Conservation (phyloP, 139 green algal species). For the Picochlorum sp. region DNA sequence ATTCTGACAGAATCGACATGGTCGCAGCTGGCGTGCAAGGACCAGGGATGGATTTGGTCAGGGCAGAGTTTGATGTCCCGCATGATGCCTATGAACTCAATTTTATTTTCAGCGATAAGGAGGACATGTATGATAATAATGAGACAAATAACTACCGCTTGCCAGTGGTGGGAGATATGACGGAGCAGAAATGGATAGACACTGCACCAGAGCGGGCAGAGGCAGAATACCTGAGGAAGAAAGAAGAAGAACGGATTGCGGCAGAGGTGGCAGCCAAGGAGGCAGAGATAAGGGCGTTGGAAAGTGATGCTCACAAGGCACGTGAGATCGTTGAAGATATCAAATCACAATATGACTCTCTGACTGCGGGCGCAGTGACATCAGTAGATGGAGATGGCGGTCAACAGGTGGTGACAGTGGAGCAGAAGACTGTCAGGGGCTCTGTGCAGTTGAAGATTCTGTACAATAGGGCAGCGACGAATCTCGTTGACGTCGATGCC, state of each 20-base stretch:
- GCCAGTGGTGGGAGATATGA: constrained; percentile 32
- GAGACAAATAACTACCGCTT: constrained; percentile 48
- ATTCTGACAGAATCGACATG: constrained; percentile 36
- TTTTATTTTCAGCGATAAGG: constrained; percentile 64
- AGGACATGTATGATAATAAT: constrained; percentile 50
- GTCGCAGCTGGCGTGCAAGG: constrained; percentile 27
- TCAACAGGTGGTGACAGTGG: not conserved
- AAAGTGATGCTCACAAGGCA: constrained; percentile 9
- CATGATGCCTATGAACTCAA: constrained; percentile 66
- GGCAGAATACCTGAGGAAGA: constrained; percentile 13
- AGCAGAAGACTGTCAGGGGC: not conserved
- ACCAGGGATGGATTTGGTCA: constrained; percentile 45
- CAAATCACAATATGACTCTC: constrained; percentile 12
- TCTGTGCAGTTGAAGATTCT: not conserved
- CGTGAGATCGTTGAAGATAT: constrained; percentile 27
- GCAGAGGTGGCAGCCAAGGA: constrained; percentile 23
- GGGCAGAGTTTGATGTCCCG: constrained; percentile 26
- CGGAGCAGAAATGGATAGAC: constrained; percentile 45
- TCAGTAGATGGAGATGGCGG: not conserved
- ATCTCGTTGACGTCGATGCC: constrained; percentile 10
- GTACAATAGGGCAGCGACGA: constrained; percentile 17
- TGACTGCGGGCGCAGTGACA: constrained; percentile 15
- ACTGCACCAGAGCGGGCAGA: constrained; percentile 24
- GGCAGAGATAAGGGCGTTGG: constrained; percentile 14
- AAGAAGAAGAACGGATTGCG: constrained; percentile 2